Evolutionary conservation across 2,329 filamentous ascomycete species (phyloP), one percentile per base, ranked within the genome.

Genomic region (Sarocladium strictum): DNA sequence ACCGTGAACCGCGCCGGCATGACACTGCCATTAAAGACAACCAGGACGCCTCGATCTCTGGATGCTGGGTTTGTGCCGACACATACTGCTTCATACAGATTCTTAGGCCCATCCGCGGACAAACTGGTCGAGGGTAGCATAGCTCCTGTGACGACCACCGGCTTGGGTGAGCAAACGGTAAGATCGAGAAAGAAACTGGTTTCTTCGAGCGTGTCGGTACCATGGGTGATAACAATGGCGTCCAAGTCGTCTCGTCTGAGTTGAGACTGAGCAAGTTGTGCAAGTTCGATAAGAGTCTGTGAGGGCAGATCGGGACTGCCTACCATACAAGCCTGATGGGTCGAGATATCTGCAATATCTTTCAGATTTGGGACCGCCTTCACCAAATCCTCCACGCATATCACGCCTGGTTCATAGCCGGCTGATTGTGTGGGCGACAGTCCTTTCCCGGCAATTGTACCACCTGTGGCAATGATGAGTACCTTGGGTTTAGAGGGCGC

Each of bases 121-220:
- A 85, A 72, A 12, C 81, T 81, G 0, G 82, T 84, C 0, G 81
- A 77, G 3, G 83, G 83, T 10, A 83, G 72, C 83, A 86, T 86
- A 17, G 83, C 76, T 4, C 82, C 83, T 1, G 83, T 82, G 23
- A 82, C 62, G 3, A 85, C 74, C 4, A 86, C 72, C 1, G 83
- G 82, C 64, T 85, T 85, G 27, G 72, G 71, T 41, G 75, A 79
- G 59, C 76, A 76, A 32, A 84, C 64, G 0, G 79, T 82, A 3
- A 80, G 67, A 58, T 85, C 78, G 9, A 86, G 68, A 69, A 84
- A 85, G 69, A 85, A 85, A 9, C 81, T 79, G 0, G 79, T 78
- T 65, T 86, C 83, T 61, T 85, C 83, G 1, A 86, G 71, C 0
- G 80, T 84, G 61, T 87, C 84, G 9, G 84, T 86, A 49, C 84